Conservation (phyloP, 108 stramenopile genomes). For the Cyclostephanos invisitatus region DNA sequence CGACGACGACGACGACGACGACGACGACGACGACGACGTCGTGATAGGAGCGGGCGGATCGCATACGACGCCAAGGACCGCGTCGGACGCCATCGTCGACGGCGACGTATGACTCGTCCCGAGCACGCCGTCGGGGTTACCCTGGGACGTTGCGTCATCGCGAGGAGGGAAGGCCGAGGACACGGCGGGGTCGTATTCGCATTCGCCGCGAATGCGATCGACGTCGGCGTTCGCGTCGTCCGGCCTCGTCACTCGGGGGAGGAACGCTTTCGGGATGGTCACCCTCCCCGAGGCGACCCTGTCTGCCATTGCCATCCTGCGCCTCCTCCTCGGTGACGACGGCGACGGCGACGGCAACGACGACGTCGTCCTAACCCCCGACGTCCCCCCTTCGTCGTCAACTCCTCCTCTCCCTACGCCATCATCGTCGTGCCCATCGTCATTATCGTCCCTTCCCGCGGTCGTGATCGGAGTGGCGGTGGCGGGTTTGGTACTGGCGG, state of each 20-base stretch:
- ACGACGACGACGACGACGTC: too few relatives aligned
- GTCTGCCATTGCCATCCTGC: slow-evolving; percentile 15
- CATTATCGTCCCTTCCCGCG: not conserved
- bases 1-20: not conserved
- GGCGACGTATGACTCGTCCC: too few relatives aligned
- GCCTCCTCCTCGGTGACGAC: not conserved
- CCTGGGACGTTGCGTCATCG: too few relatives aligned
- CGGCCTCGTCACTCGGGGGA: not conserved
- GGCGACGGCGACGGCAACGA: not conserved
- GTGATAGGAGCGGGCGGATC: too few relatives aligned
- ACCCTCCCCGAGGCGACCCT: slow-evolving; percentile 22
- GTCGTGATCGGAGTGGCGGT: not conserved
- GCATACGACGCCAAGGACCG: too few relatives aligned
- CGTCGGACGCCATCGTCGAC: too few relatives aligned
- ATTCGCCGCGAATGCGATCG: too few relatives aligned
- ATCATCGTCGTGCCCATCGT: not conserved
- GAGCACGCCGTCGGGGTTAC: too few relatives aligned
- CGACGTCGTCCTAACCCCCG: too few relatives aligned
- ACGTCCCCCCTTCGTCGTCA: not conserved
- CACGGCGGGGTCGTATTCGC: too few relatives aligned
- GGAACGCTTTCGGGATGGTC: slow-evolving; percentile 11
- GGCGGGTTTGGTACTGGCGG: not conserved
- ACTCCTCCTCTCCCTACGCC: not conserved
- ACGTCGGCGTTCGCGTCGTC: not conserved
- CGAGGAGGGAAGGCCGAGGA: not conserved